Percentiles rank a stretch among this genome's conserved stretches.
Conservation (phyloP, 768 basidiomycete species). For the Neoboletus subvelutipes region DNA sequence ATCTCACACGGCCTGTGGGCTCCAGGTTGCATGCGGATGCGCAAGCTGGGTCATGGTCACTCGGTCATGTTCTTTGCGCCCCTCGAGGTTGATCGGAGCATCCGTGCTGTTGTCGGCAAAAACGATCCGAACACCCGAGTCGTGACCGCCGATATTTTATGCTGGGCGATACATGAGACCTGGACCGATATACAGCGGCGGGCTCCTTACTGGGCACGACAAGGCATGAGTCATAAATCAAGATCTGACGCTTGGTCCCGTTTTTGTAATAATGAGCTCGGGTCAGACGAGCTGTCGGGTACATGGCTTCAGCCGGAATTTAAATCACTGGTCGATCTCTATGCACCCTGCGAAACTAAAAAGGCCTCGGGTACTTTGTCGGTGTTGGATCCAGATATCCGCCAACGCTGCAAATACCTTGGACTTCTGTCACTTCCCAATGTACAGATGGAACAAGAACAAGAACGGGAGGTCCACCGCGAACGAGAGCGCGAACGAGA, state of each 20-base stretch:
- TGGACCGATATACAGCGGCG: constrained; percentile 18
- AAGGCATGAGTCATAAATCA: constrained; percentile 22
- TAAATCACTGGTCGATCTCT: constrained; percentile 36
- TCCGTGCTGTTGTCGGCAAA: constrained; percentile 28
- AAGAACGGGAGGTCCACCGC: constrained; percentile 43
- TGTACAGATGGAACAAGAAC: constrained; percentile 39
- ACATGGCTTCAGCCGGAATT: constrained; percentile 41
- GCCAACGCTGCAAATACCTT: constrained; percentile 7
- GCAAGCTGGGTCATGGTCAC: constrained; percentile 46
- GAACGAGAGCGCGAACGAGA: constrained; percentile 42
- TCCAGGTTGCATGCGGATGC: constrained; percentile 53
- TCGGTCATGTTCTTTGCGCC: constrained; percentile 47
- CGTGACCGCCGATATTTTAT: constrained; percentile 33
- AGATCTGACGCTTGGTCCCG: constrained; percentile 14
- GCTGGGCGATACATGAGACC: constrained; percentile 46
- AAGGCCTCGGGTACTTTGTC: no score
- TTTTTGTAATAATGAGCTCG: not conserved
- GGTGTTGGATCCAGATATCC: not conserved
- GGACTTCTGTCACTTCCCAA: constrained; percentile 10
- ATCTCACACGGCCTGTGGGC: not conserved
- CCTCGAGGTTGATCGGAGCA: constrained; percentile 36
- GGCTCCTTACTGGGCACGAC: constrained; percentile 11
- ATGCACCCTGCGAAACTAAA: constrained; percentile 9
- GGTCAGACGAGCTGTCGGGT: not conserved
- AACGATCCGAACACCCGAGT: not conserved